Conservation (phyloP, 2,329 filamentous ascomycete genomes). For the Aspergillus chevalieri region DNA sequence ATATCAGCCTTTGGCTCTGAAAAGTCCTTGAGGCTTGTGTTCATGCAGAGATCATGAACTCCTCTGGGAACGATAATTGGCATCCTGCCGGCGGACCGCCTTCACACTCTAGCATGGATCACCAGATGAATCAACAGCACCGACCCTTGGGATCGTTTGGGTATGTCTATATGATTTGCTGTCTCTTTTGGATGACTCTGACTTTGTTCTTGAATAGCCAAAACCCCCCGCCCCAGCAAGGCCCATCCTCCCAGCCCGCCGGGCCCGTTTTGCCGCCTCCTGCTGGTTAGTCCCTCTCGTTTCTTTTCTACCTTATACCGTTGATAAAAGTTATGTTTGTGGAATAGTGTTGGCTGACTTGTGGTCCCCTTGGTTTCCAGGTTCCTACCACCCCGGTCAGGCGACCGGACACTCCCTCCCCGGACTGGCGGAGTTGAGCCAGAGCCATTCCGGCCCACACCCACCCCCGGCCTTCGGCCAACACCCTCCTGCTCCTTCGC, state of each 20-base stretch:
- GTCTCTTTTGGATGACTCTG: neutral
- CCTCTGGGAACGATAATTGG: conserved; percentile 39
- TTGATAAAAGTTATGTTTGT: neutral
- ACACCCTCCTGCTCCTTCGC: conserved; percentile 31
- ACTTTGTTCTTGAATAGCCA: conserved; percentile 22
- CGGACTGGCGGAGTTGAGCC: conserved; percentile 42
- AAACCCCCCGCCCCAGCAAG: conserved; percentile 33
- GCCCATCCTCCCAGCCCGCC: conserved; percentile 31
- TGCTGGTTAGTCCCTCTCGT: conserved; percentile 26
- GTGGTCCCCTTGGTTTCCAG: conserved; percentile 17
- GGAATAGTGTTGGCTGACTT: conserved; percentile 7
- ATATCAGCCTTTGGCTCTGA: neutral
- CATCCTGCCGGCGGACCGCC: conserved; percentile 35
- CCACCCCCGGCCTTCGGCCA: conserved; percentile 39
- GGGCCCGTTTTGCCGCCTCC: conserved; percentile 37
- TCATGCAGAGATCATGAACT: conserved; percentile 33
- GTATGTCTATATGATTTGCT: conserved; percentile 22
- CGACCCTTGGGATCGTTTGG: conserved; percentile 40
- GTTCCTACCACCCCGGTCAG: conserved; percentile 38
- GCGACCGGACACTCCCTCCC: conserved; percentile 41
- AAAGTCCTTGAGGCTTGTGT: conserved; percentile 4
- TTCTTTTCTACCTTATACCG: neutral
- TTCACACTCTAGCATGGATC: conserved; percentile 38
- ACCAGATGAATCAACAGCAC: conserved; percentile 37
- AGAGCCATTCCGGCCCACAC: conserved; percentile 36